These are phyloP conservation scores for Fusarium equiseti DNA, from an alignment of 2,329 filamentous ascomycete genomes.

Conservation along the genomic window DNA sequence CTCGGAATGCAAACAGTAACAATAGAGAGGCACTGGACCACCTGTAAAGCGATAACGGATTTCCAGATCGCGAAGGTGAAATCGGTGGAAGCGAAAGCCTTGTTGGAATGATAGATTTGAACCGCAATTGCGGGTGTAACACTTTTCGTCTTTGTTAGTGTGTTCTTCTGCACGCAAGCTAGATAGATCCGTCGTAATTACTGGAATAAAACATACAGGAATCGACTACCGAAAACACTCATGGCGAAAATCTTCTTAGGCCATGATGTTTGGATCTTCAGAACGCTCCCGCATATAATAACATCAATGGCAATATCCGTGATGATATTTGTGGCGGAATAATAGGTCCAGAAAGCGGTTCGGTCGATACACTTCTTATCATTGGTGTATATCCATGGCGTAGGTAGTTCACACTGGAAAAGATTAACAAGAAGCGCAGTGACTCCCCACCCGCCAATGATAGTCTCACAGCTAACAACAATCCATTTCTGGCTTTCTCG, in stretches of 20 bases:
- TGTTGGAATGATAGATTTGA: background rate
- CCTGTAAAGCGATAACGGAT: background rate
- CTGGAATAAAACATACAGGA: background rate
- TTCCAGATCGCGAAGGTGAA: background rate
- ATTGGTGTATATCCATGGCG: conserved; percentile 47
- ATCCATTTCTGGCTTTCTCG: conserved; percentile 40
- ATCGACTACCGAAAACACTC: conserved; percentile 46
- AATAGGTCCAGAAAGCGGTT: conserved; percentile 45
- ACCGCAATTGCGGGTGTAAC: background rate
- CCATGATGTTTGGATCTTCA: conserved; percentile 47
- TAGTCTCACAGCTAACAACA: conserved; percentile 32
- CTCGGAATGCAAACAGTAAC: background rate
- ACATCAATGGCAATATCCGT: conserved; percentile 47
- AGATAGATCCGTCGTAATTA: background rate
- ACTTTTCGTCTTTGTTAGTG: background rate
- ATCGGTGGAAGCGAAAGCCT: background rate
- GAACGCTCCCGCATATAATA: conserved; percentile 46
- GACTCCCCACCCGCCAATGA: conserved; percentile 43
- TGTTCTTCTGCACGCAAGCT: background rate
- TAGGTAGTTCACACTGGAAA: conserved; percentile 46
- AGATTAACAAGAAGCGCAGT: conserved; percentile 43
- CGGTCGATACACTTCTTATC: conserved; percentile 40
- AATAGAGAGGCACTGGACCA: background rate
- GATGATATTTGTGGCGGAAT: conserved; percentile 47
- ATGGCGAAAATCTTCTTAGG: conserved; percentile 48